These are phyloP conservation scores for Cyclostephanos tholiformis DNA, from an alignment of 108 stramenopile species.

Conservation along the genomic window DNA sequence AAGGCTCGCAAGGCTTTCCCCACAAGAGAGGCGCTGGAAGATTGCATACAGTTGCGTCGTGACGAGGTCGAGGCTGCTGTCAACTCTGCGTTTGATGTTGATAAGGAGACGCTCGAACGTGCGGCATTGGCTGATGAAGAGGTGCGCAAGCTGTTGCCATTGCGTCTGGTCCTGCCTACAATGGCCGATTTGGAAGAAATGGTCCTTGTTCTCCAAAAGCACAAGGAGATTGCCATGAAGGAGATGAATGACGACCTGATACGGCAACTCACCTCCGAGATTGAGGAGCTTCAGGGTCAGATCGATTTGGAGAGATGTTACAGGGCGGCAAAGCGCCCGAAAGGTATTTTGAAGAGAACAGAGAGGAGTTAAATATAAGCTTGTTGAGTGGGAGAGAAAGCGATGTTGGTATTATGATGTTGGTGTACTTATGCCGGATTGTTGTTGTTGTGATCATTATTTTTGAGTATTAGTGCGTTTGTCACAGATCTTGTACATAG, in stretches of 20 bases:
- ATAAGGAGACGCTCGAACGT: constrained; percentile 44
- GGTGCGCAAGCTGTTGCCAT: constrained; percentile 51
- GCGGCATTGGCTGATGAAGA: constrained; percentile 55
- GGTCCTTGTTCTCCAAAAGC: constrained; percentile 43
- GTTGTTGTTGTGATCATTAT: too few species aligned
- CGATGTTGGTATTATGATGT: too few species aligned
- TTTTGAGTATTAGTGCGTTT: too few species aligned
- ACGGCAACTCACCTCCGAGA: constrained; percentile 27
- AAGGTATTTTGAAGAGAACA: constrained; percentile 44
- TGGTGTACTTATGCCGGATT: too few species aligned
- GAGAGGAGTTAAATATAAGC: constrained; percentile 22
- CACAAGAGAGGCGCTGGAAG: constrained; percentile 46
- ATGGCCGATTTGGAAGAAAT: constrained; percentile 39
- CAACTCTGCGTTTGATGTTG: constrained; percentile 45
- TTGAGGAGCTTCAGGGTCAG: constrained; percentile 46
- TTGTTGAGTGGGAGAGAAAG: constrained; percentile 8
- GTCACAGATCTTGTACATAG: too few species aligned
- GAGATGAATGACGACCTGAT: constrained; percentile 27
- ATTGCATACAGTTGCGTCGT: constrained; percentile 43
- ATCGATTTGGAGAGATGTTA: constrained; percentile 42
- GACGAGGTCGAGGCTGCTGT: constrained; percentile 38
- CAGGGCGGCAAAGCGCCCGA: constrained; percentile 11
- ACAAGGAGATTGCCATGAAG: constrained; percentile 44
- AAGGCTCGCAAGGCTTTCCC: constrained; percentile 46
- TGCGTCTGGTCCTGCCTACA: constrained; percentile 49